Evolutionary conservation across 371 early-diverging fungal genomes (phyloP).

Genomic region (Mucor plumbeus): DNA sequence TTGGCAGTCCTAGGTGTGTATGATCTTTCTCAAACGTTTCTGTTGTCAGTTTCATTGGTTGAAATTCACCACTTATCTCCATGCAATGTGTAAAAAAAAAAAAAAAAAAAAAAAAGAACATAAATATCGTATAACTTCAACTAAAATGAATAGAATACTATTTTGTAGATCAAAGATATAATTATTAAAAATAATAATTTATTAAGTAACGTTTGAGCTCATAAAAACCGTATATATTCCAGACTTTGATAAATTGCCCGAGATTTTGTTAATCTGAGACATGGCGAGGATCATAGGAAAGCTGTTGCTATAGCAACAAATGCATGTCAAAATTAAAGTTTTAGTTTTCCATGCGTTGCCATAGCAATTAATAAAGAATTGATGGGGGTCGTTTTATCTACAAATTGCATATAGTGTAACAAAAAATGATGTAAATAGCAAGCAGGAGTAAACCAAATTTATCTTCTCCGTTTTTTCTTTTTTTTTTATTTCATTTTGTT

Average conservation of each 20-base stretch:
- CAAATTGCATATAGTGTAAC: neutral
- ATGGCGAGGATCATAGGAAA: neutral
- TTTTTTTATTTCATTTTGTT: neutral
- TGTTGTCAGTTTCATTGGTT: neutral
- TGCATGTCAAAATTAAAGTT: neutral
- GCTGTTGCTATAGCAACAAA: neutral
- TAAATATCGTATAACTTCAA: too few species aligned
- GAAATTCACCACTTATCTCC: neutral
- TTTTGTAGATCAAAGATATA: too few species aligned
- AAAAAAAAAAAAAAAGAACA: too few species aligned
- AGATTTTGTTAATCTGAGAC: neutral
- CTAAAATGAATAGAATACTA: too few species aligned
- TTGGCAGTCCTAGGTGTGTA: constrained; percentile 4
- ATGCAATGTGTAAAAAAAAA: too few species aligned
- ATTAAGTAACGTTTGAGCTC: too few species aligned
- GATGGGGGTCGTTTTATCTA: too few species aligned
- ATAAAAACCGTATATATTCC: too few species aligned
- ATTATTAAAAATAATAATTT: too few species aligned
- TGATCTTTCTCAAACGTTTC: neutral
- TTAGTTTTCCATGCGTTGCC: neutral
- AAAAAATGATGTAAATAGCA: constrained; percentile 1
- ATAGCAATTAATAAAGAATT: neutral
- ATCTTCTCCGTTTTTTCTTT: constrained; percentile 5
- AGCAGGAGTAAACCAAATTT: neutral
- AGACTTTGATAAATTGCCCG: neutral